A percentile compares a stretch with the other conserved stretches of the same genome.
phyloP scores from a whole-genome alignment of 1,284 basidiomycete genomes.

The Tremellales sp. region DNA sequence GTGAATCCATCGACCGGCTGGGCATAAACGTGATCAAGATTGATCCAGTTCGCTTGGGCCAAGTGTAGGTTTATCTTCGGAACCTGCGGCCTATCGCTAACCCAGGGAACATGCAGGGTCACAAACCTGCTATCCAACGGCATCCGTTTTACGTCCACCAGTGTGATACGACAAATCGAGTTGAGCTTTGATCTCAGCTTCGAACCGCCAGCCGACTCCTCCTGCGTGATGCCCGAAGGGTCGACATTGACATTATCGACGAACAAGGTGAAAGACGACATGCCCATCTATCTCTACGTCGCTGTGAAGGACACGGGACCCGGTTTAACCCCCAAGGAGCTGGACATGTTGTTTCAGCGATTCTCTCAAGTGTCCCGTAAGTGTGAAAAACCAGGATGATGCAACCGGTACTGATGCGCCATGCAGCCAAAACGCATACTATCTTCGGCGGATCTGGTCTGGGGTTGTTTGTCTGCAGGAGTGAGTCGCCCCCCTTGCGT shows the following conservation, averaged over 20 bases:
- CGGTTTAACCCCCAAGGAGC: conserved; percentile 31
- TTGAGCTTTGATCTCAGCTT: conserved; percentile 37
- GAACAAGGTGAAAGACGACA: conserved; percentile 17
- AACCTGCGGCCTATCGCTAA: conserved; percentile 2
- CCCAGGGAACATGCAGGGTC: conserved; percentile 13
- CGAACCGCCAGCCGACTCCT: conserved; percentile 25
- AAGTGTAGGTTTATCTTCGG: conserved; percentile 28
- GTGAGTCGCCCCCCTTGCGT: conserved; percentile 8
- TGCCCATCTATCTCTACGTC: conserved; percentile 31
- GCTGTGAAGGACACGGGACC: conserved; percentile 40
- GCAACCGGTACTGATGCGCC: background rate
- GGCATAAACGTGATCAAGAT: conserved; percentile 30
- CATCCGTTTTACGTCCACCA: conserved; percentile 39
- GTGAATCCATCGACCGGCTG: conserved; percentile 23
- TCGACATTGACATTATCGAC: background rate
- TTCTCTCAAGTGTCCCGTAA: conserved; percentile 38
- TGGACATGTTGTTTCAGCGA: conserved; percentile 35
- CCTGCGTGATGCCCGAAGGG: conserved; percentile 28
- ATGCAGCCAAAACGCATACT: conserved; percentile 30
- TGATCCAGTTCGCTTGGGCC: conserved; percentile 43
- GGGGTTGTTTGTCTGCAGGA: conserved; percentile 38
- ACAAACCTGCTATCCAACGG: conserved; percentile 46
- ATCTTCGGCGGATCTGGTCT: conserved; percentile 42
- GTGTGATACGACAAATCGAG: conserved; percentile 30
- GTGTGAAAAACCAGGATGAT: conserved; percentile 1